Evolutionary conservation across 768 basidiomycete genomes (phyloP), one percentile per base, ranked within the genome.

Genomic region (Lentinula detonsa): DNA sequence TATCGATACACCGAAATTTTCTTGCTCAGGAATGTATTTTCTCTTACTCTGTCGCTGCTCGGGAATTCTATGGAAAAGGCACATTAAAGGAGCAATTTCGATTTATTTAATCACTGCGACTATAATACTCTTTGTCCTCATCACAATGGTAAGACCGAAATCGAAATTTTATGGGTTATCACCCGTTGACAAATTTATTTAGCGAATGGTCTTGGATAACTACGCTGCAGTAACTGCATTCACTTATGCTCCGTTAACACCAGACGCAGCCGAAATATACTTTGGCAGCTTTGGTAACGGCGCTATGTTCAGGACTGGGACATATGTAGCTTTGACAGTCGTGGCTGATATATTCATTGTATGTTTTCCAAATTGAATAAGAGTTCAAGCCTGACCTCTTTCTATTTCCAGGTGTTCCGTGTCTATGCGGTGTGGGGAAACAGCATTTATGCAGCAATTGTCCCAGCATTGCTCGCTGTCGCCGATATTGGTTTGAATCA

Each of bases 271-370:
- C 6, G 64, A 65, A 21, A 53, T 63, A 5, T 65, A 62, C 42
- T 28, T 60, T 2, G 59, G 54, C n/a, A 53, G 48, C 42, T 65
- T 62, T 28, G 61, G 62, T n/a, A 65, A 62, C 18, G 64, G 61
- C 9, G 57, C 64, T 15, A 62, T 65, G 64, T 62, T 65, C 42
- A 48, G 64, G 18, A 65, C 64, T 11, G 61, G 61, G 18, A 62
- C 64, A 5, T 65, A 65, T 59, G 60, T 65, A 8, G 64, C 61
- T 16, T 51, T 65, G 39, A 65, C 64, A 18, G 57, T 65, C 31
- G 61, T 65, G 6, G 64, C 64, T 5, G 64, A 65, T 48, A 60
- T 65, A n/a, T 65, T 65, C 23, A 57, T 65, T n/a, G 64, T 60
- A 23, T 23, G 64, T 53, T n/a, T 15, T 52, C 18, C 16, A n/a